These are phyloP conservation scores for Allium cepa DNA, from an alignment of 106 monocot species.

Conservation along the genomic window DNA sequence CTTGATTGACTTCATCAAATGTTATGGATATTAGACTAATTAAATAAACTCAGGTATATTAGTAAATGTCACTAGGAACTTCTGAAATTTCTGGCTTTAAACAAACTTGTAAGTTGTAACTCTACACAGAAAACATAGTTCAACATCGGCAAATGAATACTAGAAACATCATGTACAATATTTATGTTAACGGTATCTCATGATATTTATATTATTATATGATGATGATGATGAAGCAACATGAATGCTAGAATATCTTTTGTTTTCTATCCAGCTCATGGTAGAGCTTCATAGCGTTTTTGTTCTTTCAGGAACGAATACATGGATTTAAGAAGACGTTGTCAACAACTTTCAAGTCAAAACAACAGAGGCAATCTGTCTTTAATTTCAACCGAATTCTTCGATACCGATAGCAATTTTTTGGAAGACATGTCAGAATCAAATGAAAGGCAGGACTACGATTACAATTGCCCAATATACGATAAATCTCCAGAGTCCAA, in stretches of 20 bases:
- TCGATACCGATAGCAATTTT: conserved; percentile 8
- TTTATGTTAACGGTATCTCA: too few species aligned
- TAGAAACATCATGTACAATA: too few species aligned
- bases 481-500: conserved; percentile 10
- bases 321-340: conserved; percentile 47
- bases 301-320: conserved; percentile 55
- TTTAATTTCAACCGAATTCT: conserved; percentile 15
- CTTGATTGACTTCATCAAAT: too few species aligned
- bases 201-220: too few species aligned
- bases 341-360: conserved; percentile 33
- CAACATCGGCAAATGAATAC: too few species aligned
- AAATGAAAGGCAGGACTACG: conserved; percentile 13
- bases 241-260: neutral
- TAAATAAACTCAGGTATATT: too few species aligned
- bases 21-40: too few species aligned
- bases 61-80: neutral
- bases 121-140: too few species aligned
- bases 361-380: conserved; percentile 15
- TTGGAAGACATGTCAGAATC: conserved; percentile 30
- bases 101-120: too few species aligned
- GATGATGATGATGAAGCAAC: too few species aligned
- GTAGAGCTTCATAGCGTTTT: neutral
- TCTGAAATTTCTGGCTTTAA: neutral
- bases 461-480: conserved; percentile 14
- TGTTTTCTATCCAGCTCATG: neutral